Conservation (phyloP, 306 rosid genomes). For the Gastrolobium bilobum region DNA sequence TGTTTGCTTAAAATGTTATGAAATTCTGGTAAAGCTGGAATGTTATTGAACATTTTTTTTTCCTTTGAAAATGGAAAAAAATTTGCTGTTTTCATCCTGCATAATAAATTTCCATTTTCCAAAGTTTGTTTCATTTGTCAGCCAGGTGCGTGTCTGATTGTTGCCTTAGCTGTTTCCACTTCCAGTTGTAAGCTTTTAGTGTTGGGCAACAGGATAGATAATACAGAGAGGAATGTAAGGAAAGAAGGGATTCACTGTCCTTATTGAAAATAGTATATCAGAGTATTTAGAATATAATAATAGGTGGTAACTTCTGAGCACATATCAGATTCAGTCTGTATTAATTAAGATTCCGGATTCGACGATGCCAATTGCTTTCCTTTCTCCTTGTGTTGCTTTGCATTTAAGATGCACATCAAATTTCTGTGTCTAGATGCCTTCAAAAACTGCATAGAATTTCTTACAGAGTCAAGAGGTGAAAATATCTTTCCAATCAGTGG, state of each 20-base stretch:
- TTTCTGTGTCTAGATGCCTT: background rate
- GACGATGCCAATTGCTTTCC: background rate
- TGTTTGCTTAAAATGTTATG: slow-evolving; percentile 1
- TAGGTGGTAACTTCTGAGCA: slow-evolving; percentile 16
- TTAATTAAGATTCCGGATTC: background rate
- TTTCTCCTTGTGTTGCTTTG: slow-evolving; percentile 15
- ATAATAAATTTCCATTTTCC: slow-evolving; percentile 4
- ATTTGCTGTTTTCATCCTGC: background rate
- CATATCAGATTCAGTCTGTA: background rate
- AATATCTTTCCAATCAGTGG: background rate
- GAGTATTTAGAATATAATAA: slow-evolving; percentile 22
- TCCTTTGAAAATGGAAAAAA: background rate
- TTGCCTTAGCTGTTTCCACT: slow-evolving; percentile 13
- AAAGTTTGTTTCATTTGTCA: slow-evolving; percentile 2
- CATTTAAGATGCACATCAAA: background rate
- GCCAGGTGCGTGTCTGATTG: background rate
- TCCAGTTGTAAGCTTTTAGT: slow-evolving; percentile 8
- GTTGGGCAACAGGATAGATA: slow-evolving; percentile 14
- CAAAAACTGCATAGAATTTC: slow-evolving; percentile 26
- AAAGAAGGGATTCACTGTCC: slow-evolving; percentile 7
- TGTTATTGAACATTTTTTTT: background rate
- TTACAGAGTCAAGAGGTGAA: slow-evolving; percentile 5
- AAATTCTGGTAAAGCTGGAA: background rate
- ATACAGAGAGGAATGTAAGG: background rate
- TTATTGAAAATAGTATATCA: background rate